Conservation (phyloP, 2,329 filamentous ascomycete genomes). For the Pseudogymnoascus verrucosus region DNA sequence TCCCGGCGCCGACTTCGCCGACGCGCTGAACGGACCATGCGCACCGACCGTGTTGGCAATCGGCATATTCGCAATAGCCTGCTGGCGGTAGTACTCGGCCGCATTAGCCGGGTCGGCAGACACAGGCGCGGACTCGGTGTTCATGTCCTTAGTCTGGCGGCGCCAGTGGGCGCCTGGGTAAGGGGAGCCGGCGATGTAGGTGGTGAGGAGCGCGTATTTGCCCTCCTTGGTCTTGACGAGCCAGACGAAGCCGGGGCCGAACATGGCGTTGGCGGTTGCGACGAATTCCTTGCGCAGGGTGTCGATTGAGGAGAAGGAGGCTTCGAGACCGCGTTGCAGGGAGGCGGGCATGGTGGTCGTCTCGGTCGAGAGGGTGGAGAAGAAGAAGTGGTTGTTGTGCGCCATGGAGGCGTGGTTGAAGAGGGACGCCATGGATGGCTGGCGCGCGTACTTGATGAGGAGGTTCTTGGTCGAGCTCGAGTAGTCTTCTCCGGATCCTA, state of each 20-base stretch:
- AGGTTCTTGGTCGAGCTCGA: slow-evolving; percentile 57
- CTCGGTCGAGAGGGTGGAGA: slow-evolving; percentile 46
- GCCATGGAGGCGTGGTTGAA: slow-evolving; percentile 98
- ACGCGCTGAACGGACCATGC: slow-evolving; percentile 22
- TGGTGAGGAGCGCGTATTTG: slow-evolving; percentile 64
- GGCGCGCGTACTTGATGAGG: slow-evolving; percentile 66
- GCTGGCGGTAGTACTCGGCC: slow-evolving; percentile 32
- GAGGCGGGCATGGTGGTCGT: slow-evolving; percentile 43
- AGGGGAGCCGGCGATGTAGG: slow-evolving; percentile 86
- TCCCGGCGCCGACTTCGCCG: slow-evolving; percentile 47
- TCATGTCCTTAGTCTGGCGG: slow-evolving; percentile 58
- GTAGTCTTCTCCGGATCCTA: slow-evolving; percentile 50
- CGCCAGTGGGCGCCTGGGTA: slow-evolving; percentile 81
- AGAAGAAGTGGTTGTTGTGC: slow-evolving; percentile 84
- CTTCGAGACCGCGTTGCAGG: slow-evolving; percentile 53
- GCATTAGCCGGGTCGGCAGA: slow-evolving; percentile 21
- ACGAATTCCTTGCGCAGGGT: slow-evolving; percentile 75
- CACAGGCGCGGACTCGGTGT: slow-evolving; percentile 41
- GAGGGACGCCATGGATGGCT: slow-evolving; percentile 65
- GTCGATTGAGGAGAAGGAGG: slow-evolving; percentile 73
- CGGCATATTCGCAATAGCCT: slow-evolving; percentile 27
- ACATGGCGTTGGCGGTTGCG: slow-evolving; percentile 79
- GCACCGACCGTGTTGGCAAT: slow-evolving; percentile 29
- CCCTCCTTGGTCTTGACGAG: slow-evolving; percentile 53
- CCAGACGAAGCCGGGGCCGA: slow-evolving; percentile 96